These are phyloP conservation scores for Ceratonia siliqua DNA, from an alignment of 306 rosid species.

Conservation along the genomic window DNA sequence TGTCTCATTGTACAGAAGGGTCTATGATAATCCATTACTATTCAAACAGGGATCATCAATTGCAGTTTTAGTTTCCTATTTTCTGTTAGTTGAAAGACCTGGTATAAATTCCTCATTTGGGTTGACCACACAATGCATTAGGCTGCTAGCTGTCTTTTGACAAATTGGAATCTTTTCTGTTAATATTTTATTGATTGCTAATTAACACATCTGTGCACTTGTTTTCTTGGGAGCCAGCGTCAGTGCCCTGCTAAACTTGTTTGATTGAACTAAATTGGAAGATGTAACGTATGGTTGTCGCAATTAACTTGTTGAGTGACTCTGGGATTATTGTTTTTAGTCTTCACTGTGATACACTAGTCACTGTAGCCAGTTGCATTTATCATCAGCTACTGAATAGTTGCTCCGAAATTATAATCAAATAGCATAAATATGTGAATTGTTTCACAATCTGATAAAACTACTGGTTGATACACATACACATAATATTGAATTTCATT, in stretches of 20 bases:
- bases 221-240: constrained; percentile 9
- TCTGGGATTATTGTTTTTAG: background rate
- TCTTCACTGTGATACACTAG: background rate
- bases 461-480: background rate
- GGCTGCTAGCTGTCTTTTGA: background rate
- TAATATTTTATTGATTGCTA: background rate
- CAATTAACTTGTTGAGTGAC: background rate
- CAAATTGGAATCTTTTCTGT: background rate
- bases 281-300: background rate
- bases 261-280: background rate
- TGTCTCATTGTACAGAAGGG: background rate
- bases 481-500: background rate
- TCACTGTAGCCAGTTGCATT: background rate
- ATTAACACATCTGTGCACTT: background rate
- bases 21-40: background rate
- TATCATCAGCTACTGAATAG: background rate
- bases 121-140: background rate
- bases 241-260: background rate
- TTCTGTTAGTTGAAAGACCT: background rate
- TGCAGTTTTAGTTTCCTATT: constrained; percentile 1
- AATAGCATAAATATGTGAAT: background rate
- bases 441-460: background rate
- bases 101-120: constrained; percentile 4
- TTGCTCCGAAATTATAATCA: background rate
- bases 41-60: background rate